Evolutionary conservation across 148 eudicot species (phyloP).

Genomic region (Cornus kousa): DNA sequence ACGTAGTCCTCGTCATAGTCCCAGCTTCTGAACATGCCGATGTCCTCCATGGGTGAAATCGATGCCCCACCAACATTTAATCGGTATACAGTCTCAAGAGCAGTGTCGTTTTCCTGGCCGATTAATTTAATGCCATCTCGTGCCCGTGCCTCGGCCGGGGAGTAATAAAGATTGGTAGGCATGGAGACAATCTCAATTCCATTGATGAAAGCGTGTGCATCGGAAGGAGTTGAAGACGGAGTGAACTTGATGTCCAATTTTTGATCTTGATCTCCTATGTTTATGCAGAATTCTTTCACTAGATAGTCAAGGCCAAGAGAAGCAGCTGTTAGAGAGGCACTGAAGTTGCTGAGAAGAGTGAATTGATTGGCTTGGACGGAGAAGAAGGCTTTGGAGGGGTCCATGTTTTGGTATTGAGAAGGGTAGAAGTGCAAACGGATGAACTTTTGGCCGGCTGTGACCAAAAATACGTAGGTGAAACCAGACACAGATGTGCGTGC

Average conservation of each 20-base stretch:
- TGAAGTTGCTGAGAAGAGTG: background rate
- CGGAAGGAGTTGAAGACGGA: background rate
- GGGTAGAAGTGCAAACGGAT: background rate
- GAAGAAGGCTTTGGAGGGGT: background rate
- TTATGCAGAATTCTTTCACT: background rate
- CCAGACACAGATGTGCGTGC: background rate
- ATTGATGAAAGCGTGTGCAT: conserved; percentile 5
- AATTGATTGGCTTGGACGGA: background rate
- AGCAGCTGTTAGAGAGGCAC: background rate
- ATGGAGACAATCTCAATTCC: conserved; percentile 17
- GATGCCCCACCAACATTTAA: conserved; percentile 8
- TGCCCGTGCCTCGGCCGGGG: background rate
- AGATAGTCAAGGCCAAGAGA: background rate
- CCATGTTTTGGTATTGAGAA: background rate
- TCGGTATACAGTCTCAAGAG: conserved; percentile 6
- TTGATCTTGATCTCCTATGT: background rate
- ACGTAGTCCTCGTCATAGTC: background rate
- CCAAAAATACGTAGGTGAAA: background rate
- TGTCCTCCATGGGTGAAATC: background rate
- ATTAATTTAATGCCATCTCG: background rate
- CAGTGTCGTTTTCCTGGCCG: background rate
- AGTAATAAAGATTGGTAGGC: conserved; percentile 8
- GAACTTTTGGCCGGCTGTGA: background rate
- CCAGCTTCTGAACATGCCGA: conserved; percentile 13
- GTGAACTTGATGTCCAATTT: background rate